phyloP scores from a whole-genome alignment of 2,329 filamentous ascomycete species.

The Calonectria hongkongensis region DNA sequence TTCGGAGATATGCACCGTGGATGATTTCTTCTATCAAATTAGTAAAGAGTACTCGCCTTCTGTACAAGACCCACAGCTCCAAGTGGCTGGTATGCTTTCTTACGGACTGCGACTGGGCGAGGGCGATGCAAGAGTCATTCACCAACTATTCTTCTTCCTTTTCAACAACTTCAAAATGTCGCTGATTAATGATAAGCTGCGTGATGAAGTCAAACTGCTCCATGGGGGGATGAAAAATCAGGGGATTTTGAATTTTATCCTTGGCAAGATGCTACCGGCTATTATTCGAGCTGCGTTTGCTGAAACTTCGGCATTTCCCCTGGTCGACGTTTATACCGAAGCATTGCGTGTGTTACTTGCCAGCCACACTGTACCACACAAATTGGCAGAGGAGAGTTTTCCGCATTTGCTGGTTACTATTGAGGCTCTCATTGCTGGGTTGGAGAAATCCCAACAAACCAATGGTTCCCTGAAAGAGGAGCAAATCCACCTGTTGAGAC shows the following conservation, averaged over 20 bases:
- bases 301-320: slow-evolving; percentile 63
- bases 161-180: slow-evolving; percentile 75
- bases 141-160: slow-evolving; percentile 74
- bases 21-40: slow-evolving; percentile 74
- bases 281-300: slow-evolving; percentile 64
- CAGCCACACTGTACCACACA: slow-evolving; percentile 59
- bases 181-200: slow-evolving; percentile 69
- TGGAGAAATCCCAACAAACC: slow-evolving; percentile 52
- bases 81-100: slow-evolving; percentile 72
- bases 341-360: slow-evolving; percentile 64
- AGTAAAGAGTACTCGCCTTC: slow-evolving; percentile 74
- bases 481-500: slow-evolving; percentile 55
- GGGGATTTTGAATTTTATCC: slow-evolving; percentile 67
- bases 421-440: slow-evolving; percentile 54
- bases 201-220: slow-evolving; percentile 67
- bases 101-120: slow-evolving; percentile 74
- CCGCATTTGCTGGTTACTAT: slow-evolving; percentile 59
- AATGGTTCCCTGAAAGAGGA: slow-evolving; percentile 45
- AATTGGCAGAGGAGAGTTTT: slow-evolving; percentile 60
- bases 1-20: slow-evolving; percentile 71
- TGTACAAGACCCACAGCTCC: slow-evolving; percentile 72
- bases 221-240: slow-evolving; percentile 68
- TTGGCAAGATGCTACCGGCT: slow-evolving; percentile 74
- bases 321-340: slow-evolving; percentile 70
- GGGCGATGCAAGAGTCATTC: slow-evolving; percentile 67